Conservation (phyloP, 1,284 basidiomycete species). For the Apiotrichum laibachii region DNA sequence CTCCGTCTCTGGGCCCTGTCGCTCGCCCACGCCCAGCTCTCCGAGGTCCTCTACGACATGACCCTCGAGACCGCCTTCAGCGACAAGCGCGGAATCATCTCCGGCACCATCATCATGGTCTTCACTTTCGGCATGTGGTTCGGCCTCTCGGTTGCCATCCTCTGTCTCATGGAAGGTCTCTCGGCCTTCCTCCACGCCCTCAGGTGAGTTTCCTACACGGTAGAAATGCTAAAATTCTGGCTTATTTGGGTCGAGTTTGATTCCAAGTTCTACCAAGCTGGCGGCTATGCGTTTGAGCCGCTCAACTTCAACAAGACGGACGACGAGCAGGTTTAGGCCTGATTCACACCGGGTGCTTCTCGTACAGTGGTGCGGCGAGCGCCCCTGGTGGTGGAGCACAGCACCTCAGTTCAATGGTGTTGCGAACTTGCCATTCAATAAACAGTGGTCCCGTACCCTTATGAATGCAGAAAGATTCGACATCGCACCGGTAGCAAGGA, state of each 20-base stretch:
- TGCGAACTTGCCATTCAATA: too few species aligned
- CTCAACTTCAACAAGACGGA: constrained; percentile 41
- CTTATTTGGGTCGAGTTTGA: constrained; percentile 96
- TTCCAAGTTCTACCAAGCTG: constrained; percentile 93
- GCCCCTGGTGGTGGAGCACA: too few species aligned
- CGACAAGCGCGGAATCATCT: constrained; percentile 53
- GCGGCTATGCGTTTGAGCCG: constrained; percentile 61
- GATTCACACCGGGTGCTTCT: too few species aligned
- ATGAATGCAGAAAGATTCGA: too few species aligned
- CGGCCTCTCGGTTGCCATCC: constrained; percentile 66
- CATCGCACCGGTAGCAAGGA: too few species aligned
- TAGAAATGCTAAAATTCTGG: too few species aligned
- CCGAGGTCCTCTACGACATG: constrained; percentile 91
- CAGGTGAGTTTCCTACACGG: not conserved
- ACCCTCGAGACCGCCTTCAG: constrained; percentile 63
- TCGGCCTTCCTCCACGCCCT: constrained; percentile 70
- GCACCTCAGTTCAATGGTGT: too few species aligned
- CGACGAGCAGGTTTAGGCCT: not conserved
- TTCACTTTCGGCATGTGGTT: constrained; percentile 80
- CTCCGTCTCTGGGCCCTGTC: constrained; percentile 98
- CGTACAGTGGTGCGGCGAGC: too few species aligned
- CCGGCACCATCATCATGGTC: constrained; percentile 60
- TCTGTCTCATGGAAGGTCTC: constrained; percentile 94
- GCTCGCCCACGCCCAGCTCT: constrained; percentile 94
- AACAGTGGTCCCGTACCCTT: too few species aligned